Base-by-base conservation (phyloP, 352 stramenopile species). In the Phytophthora litchii region DNA sequence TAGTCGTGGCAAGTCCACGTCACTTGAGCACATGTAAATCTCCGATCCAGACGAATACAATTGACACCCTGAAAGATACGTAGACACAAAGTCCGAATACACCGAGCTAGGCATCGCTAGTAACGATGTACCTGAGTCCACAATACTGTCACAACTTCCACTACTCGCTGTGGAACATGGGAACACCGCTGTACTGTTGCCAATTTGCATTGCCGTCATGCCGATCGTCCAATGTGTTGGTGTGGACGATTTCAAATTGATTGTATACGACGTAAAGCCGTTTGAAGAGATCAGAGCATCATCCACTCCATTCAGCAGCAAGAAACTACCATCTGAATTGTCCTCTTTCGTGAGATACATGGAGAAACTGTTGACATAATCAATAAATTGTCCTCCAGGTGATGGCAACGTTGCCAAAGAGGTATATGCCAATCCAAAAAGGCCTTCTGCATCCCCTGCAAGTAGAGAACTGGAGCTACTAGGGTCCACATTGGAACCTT, bases 271-370 rank as follows among this genome's bases (percentile, higher is more conserved):
- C 27, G 60, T 74, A 16, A 88, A 59, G 3, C 73, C 72, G 40
- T 87, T 64, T 1, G 66, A 25, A 3, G 57, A 42, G 56, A 93
- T 88, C 8, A 88, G 42, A 1, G 60, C 64, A 14, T 86, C 70
- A 37, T 91, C 82, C 12, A 91, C 84, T 1, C 60, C 82, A 20
- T 93, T 89, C 0, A 93, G 41, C 27, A 91, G 48, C 38, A 92
- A 61, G 54, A 90, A 91, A 21, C 80, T 90, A 16, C 77, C 81
- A 9, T 74, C 43, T 0, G 72, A 43, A 34, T 61, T 70, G 46
- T 85, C 73, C 9, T 74, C 59, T 13, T 72, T 42, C 1, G 68
- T 78, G 29, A 92, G 44, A 42, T 78, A 92, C 56, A 91, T 80
- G 7, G 79, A 89, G 61, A 92, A 92, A 27, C 70, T 83, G 12